Conservation (phyloP, 768 basidiomycete species). For the Boletus vermiculosoides region DNA sequence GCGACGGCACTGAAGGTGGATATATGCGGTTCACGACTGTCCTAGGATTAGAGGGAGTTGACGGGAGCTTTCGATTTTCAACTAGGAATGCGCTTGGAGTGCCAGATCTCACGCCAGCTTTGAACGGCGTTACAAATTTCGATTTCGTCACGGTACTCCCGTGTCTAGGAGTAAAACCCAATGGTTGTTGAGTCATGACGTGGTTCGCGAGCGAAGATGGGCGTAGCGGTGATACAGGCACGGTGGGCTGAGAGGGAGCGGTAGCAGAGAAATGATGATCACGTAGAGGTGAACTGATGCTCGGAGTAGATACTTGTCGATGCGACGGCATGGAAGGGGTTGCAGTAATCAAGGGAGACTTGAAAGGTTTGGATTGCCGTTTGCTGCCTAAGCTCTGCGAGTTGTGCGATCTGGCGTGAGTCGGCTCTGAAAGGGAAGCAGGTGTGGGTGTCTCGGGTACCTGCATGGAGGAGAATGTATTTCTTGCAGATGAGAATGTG, state of each 20-base stretch:
- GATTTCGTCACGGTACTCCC: slow-evolving; percentile 33
- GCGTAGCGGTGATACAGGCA: slow-evolving; percentile 36
- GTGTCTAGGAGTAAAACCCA: slow-evolving; percentile 25
- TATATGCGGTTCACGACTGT: slow-evolving; percentile 18
- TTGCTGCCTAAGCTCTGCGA: slow-evolving; percentile 11
- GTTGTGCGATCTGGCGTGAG: slow-evolving; percentile 15
- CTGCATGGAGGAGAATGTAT: slow-evolving; percentile 30
- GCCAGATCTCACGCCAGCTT: slow-evolving; percentile 47
- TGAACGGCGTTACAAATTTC: slow-evolving; percentile 66
- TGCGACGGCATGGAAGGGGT: slow-evolving; percentile 3
- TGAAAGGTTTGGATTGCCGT: slow-evolving; percentile 40
- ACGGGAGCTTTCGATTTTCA: slow-evolving; percentile 1
- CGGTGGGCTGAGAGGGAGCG: slow-evolving; percentile 8
- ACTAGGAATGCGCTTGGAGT: slow-evolving; percentile 18
- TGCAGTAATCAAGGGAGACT: slow-evolving; percentile 41
- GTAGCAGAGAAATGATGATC: neutral
- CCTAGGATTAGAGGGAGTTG: neutral
- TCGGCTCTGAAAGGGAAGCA: slow-evolving; percentile 12
- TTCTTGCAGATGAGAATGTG: slow-evolving; percentile 40
- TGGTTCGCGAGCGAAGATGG: slow-evolving; percentile 27
- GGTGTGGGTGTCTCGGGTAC: slow-evolving; percentile 43
- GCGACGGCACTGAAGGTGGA: slow-evolving; percentile 20
- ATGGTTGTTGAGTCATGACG: slow-evolving; percentile 14
- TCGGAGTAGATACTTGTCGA: slow-evolving; percentile 31
- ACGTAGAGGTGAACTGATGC: slow-evolving; percentile 22